phyloP scores from a whole-genome alignment of 768 basidiomycete species.

The Pleurotus platypus region DNA sequence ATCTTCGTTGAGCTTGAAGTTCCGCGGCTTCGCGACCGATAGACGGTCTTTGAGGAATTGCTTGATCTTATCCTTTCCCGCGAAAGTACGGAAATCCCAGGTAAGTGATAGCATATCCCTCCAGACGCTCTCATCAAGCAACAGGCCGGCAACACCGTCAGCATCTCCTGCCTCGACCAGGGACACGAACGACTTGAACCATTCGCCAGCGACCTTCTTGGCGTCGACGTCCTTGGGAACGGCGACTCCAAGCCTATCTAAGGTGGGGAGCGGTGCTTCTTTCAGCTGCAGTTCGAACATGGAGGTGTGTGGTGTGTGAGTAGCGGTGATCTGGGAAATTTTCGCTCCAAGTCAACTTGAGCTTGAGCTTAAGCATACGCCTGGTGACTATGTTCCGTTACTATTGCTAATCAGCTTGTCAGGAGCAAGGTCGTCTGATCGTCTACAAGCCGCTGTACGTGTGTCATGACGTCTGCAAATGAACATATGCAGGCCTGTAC shows the following conservation, averaged over 20 bases:
- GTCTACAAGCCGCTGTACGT: too few species aligned
- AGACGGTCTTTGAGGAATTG: slow-evolving; percentile 37
- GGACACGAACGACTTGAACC: slow-evolving; percentile 22
- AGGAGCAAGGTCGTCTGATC: too few species aligned
- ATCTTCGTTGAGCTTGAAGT: slow-evolving; percentile 24
- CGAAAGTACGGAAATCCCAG: slow-evolving; percentile 50
- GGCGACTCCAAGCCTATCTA: slow-evolving; percentile 20
- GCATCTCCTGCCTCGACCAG: slow-evolving; percentile 12
- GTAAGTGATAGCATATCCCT: slow-evolving; percentile 50
- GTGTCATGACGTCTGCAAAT: too few species aligned
- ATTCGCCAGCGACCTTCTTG: slow-evolving; percentile 23
- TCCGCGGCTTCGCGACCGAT: slow-evolving; percentile 21
- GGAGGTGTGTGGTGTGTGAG: too few species aligned
- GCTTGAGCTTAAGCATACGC: too few species aligned
- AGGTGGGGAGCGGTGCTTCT: slow-evolving; percentile 24
- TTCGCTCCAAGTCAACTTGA: too few species aligned
- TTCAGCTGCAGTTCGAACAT: too few species aligned
- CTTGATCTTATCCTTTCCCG: slow-evolving; percentile 29
- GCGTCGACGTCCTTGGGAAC: slow-evolving; percentile 19
- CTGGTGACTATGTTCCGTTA: too few species aligned
- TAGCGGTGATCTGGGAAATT: too few species aligned
- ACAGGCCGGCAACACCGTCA: slow-evolving; percentile 14
- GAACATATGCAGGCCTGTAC: too few species aligned
- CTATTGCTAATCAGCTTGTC: too few species aligned
- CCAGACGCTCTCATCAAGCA: slow-evolving; percentile 36